Conservation (phyloP, 2,329 filamentous ascomycete species). For the Penicillium hordei region DNA sequence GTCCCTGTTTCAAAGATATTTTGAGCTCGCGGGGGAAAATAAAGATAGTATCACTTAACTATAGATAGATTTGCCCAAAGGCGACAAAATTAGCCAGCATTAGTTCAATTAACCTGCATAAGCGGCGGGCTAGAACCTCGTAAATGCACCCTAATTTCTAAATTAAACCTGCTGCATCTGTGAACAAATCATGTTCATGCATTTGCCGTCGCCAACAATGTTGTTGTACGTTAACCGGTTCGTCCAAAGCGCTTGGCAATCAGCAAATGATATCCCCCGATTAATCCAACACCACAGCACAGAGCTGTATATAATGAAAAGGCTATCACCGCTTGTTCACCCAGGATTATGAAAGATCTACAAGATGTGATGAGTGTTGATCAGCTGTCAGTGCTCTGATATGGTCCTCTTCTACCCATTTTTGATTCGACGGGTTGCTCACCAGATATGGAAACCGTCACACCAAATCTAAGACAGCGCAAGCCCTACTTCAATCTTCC, state of each 20-base stretch:
- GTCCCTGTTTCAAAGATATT: conserved; percentile 25
- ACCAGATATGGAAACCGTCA: neutral
- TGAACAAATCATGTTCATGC: conserved; percentile 7
- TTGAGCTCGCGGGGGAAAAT: conserved; percentile 11
- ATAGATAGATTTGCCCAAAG: conserved; percentile 24
- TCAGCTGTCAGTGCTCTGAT: neutral
- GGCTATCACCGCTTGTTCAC: neutral
- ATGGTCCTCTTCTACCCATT: neutral
- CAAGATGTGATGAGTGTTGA: neutral
- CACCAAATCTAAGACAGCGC: neutral
- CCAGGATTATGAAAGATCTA: neutral
- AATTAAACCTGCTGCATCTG: neutral
- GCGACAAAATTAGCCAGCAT: conserved; percentile 21
- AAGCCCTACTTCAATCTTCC: neutral
- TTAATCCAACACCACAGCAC: neutral
- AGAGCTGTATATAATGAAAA: neutral
- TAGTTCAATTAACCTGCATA: conserved; percentile 10
- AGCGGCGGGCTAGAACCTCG: neutral
- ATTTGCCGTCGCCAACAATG: conserved; percentile 15
- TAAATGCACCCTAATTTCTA: conserved; percentile 12
- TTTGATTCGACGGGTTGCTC: neutral
- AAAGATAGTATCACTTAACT: conserved; percentile 26
- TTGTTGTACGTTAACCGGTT: conserved; percentile 10
- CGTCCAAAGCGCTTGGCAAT: conserved; percentile 10
- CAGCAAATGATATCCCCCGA: conserved; percentile 1